Percentiles rank a stretch among this genome's conserved stretches.
These are phyloP conservation scores for Trichophyton benhamiae DNA, from an alignment of 2,329 filamentous ascomycete species.

Conservation along the genomic window DNA sequence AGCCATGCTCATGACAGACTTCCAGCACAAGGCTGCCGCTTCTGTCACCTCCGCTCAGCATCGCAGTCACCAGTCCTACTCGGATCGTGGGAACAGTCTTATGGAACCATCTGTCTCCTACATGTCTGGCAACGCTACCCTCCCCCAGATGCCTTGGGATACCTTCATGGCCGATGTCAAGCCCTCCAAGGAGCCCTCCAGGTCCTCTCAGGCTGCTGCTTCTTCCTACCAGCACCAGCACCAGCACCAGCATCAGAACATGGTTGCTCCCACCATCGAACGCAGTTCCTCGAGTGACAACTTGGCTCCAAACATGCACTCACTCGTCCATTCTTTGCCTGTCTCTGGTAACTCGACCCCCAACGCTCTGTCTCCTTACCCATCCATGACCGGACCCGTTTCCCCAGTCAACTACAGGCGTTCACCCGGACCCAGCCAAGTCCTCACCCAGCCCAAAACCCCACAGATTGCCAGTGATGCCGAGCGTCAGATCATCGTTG, in stretches of 20 bases:
- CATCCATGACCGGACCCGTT: constrained; percentile 53
- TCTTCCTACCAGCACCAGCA: constrained; percentile 47
- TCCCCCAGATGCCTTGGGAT: constrained; percentile 87
- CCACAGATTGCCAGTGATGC: constrained; percentile 77
- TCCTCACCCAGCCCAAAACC: constrained; percentile 53
- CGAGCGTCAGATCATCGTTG: constrained; percentile 70
- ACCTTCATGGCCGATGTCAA: constrained; percentile 69
- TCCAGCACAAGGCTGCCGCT: constrained; percentile 88
- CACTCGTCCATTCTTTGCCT: constrained; percentile 60
- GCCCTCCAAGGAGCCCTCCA: constrained; percentile 50
- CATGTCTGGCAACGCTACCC: constrained; percentile 62
- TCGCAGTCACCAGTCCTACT: constrained; percentile 43
- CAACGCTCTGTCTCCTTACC: constrained; percentile 60
- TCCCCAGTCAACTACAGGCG: constrained; percentile 58
- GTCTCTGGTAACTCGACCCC: constrained; percentile 58
- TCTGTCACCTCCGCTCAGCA: constrained; percentile 44
- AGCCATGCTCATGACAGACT: constrained; percentile 95
- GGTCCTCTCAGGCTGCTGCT: constrained; percentile 28
- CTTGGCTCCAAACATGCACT: constrained; percentile 53
- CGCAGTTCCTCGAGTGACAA: constrained; percentile 48
- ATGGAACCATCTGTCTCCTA: constrained; percentile 70
- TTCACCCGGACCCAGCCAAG: constrained; percentile 56
- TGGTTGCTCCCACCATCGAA: constrained; percentile 58
- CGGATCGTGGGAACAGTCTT: constrained; percentile 51
- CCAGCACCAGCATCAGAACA: constrained; percentile 44